phyloP scores from a whole-genome alignment of 2,329 filamentous ascomycete genomes.

The Exophiala dermatitidis region DNA sequence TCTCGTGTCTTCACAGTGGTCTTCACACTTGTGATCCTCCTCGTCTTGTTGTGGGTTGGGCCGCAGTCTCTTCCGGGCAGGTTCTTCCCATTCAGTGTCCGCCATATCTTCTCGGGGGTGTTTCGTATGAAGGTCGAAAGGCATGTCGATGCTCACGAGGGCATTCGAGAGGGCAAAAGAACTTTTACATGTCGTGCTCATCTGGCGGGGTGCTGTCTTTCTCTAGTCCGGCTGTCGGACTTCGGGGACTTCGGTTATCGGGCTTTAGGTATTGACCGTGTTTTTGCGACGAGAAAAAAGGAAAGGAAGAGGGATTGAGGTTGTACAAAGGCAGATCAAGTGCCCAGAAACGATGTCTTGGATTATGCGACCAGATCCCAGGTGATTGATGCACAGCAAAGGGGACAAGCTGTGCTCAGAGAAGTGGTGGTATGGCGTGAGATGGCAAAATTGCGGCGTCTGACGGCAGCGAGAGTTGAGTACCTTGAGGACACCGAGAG shows the following conservation, averaged over 20 bases:
- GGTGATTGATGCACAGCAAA: not conserved
- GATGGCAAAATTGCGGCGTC: conserved; percentile 1
- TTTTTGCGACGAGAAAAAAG: not conserved
- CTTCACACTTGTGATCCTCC: conserved; percentile 8
- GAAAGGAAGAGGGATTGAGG: not conserved
- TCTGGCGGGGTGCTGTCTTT: not conserved
- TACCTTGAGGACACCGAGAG: not conserved
- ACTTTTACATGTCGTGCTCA: conserved; percentile 1
- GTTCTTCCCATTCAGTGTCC: conserved; percentile 14
- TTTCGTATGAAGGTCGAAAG: conserved; percentile 12
- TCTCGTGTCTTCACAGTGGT: conserved; percentile 17
- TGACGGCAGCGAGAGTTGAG: not conserved
- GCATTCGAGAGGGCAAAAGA: not conserved
- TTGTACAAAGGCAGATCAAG: not conserved
- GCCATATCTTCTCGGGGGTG: conserved; percentile 5
- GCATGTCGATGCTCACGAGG: conserved; percentile 6
- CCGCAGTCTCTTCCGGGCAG: not conserved
- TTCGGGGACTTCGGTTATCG: not conserved
- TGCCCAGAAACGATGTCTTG: not conserved
- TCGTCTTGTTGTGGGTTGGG: not conserved
- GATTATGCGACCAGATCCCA: not conserved
- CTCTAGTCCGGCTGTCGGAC: not conserved
- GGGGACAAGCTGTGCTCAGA: not conserved
- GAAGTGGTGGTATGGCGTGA: not conserved
- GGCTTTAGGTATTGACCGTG: not conserved